These are phyloP conservation scores for Xylaria palmicola DNA, from an alignment of 495 filamentous ascomycete genomes.

Conservation along the genomic window DNA sequence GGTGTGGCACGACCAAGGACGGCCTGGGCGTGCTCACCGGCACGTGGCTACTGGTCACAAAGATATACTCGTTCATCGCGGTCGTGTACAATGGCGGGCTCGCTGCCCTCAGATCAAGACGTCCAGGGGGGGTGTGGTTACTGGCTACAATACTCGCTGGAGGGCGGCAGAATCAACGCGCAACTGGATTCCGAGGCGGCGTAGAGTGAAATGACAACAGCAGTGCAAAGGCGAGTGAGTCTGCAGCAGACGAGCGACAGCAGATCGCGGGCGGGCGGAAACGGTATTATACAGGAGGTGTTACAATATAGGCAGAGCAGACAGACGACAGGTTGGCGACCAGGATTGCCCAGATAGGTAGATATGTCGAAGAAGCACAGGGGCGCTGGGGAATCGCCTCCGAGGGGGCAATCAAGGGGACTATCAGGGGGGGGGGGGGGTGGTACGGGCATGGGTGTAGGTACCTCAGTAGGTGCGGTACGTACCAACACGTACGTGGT, in stretches of 20 bases:
- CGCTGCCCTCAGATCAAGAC: constrained; percentile 1
- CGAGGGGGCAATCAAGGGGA: no score
- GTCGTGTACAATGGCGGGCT: background rate
- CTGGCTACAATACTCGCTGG: background rate
- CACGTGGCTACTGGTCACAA: constrained; percentile 10
- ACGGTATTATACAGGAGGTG: background rate
- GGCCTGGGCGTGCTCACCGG: constrained; percentile 9
- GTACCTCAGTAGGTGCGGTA: no score
- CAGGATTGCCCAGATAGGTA: no score
- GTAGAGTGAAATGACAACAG: background rate
- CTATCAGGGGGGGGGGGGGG: no score
- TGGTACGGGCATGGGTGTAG: no score
- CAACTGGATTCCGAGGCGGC: background rate
- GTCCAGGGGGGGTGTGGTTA: background rate
- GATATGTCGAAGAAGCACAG: no score
- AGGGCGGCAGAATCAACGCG: background rate
- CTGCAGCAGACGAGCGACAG: background rate
- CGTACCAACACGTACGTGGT: no score
- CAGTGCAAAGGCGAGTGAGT: background rate
- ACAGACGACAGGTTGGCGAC: background rate
- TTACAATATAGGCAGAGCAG: no score
- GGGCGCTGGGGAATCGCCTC: no score
- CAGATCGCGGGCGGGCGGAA: background rate
- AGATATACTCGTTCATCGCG: constrained; percentile 18
- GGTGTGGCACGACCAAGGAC: constrained; percentile 10